phyloP scores from a whole-genome alignment of 2,329 filamentous ascomycete genomes.

The Cytospora piceicola region DNA sequence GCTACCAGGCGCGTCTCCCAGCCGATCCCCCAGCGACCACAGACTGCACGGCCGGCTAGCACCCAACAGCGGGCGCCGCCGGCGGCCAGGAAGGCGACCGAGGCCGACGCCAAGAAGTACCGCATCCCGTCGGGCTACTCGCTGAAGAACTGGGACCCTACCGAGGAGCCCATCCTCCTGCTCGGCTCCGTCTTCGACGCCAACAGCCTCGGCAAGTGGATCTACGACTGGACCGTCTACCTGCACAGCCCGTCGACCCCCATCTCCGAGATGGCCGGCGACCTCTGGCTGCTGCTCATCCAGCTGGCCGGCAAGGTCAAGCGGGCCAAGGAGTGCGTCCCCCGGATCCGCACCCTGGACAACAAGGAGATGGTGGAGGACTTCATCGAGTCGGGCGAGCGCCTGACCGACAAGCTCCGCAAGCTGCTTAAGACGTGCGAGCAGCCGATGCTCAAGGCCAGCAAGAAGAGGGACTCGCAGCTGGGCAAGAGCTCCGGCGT shows the following conservation, averaged over 20 bases:
- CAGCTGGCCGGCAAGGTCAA: slow-evolving; percentile 94
- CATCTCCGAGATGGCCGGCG: slow-evolving; percentile 88
- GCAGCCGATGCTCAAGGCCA: slow-evolving; percentile 90
- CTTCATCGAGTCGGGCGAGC: slow-evolving; percentile 86
- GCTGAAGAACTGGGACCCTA: slow-evolving; percentile 97
- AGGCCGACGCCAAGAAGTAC: slow-evolving; percentile 64
- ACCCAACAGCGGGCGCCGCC: slow-evolving; percentile 46
- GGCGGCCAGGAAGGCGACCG: slow-evolving; percentile 52
- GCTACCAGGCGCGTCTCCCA: slow-evolving; percentile 54
- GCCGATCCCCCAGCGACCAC: slow-evolving; percentile 54
- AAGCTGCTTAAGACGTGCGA: slow-evolving; percentile 89
- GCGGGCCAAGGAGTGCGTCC: slow-evolving; percentile 78
- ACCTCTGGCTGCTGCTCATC: slow-evolving; percentile 93
- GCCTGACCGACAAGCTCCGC: slow-evolving; percentile 83
- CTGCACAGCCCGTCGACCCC: slow-evolving; percentile 80
- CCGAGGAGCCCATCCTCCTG: slow-evolving; percentile 90
- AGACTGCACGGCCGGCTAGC: slow-evolving; percentile 54
- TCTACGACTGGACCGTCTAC: slow-evolving; percentile 99
- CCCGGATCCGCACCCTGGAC: slow-evolving; percentile 71
- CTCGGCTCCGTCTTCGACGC: slow-evolving; percentile 96
- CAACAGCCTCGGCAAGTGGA: slow-evolving; percentile 98
- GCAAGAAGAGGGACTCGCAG: slow-evolving; percentile 74
- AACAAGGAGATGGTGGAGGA: slow-evolving; percentile 83
- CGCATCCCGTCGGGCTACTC: slow-evolving; percentile 89
- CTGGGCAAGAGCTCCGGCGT: slow-evolving; percentile 91